A percentile compares a stretch with the other conserved stretches of the same genome.
phyloP scores from a whole-genome alignment of 441 rosid genomes.

The Hypseocharis bilobata region DNA sequence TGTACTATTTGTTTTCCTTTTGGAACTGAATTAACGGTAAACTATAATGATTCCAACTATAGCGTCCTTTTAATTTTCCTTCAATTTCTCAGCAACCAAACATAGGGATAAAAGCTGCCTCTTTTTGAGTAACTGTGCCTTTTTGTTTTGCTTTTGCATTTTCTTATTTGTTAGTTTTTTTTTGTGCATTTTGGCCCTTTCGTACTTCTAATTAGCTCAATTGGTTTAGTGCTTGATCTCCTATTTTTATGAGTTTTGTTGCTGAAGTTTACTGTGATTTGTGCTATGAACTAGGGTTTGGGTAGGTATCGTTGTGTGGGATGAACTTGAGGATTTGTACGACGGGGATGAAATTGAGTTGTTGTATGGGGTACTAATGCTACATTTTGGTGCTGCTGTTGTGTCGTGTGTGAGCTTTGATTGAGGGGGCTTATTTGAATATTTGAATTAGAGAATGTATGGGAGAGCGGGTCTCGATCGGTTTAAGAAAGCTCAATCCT shows the following conservation, averaged over 20 bases:
- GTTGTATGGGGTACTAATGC: neutral
- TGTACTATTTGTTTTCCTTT: neutral
- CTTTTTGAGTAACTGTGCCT: neutral
- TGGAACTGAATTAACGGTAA: neutral
- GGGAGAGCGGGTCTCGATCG: constrained; percentile 87
- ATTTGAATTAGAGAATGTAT: constrained; percentile 44
- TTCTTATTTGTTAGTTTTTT: neutral
- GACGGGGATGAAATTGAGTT: neutral
- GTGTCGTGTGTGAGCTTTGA: neutral
- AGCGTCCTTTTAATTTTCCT: neutral
- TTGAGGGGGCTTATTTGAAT: constrained; percentile 4
- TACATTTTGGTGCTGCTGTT: constrained; percentile 5
- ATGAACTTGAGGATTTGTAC: neutral
- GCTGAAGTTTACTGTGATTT: neutral
- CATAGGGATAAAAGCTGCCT: neutral
- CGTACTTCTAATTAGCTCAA: neutral
- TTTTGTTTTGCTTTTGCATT: neutral
- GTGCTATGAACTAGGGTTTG: neutral
- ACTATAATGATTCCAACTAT: neutral
- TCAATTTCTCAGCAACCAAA: neutral
- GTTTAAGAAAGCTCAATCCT: constrained; percentile 84
- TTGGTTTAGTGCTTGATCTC: neutral
- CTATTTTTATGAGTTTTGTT: too few relatives aligned
- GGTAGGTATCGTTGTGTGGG: neutral
- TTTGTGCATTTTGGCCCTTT: neutral